These are phyloP conservation scores for Haematococcus lacustris DNA, from an alignment of 139 green algal species.

Conservation along the genomic window DNA sequence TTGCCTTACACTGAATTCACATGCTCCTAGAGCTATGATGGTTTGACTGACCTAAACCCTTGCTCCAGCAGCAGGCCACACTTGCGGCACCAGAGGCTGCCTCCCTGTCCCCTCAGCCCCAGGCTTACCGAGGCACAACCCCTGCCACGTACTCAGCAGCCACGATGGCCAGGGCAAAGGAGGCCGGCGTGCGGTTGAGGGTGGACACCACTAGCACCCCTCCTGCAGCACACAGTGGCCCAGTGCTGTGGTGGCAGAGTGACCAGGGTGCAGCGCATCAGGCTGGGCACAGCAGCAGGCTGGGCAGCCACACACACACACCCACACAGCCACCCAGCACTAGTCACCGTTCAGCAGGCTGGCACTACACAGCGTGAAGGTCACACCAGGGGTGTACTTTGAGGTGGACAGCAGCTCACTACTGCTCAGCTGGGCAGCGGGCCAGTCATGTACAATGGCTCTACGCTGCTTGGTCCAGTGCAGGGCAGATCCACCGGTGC, in stretches of 20 bases:
- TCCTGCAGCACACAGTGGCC: constrained; percentile 24
- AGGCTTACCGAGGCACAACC: constrained; percentile 38
- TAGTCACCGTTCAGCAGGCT: too few relatives aligned
- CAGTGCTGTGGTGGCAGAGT: constrained; percentile 9
- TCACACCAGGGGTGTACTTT: too few relatives aligned
- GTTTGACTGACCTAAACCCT: background rate
- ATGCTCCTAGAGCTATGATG: background rate
- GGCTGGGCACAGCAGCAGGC: too few relatives aligned
- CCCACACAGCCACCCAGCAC: too few relatives aligned
- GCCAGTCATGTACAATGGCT: too few relatives aligned
- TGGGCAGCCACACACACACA: too few relatives aligned
- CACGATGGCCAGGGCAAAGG: constrained; percentile 75
- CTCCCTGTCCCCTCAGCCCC: background rate
- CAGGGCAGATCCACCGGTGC: too few relatives aligned
- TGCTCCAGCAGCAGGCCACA: background rate
- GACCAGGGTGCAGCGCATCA: constrained; percentile 32
- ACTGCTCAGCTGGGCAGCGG: too few relatives aligned
- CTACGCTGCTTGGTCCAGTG: too few relatives aligned
- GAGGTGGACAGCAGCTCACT: too few relatives aligned
- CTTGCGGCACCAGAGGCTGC: background rate
- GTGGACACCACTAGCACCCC: constrained; percentile 64
- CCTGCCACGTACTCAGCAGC: constrained; percentile 73
- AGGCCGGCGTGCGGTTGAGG: constrained; percentile 74
- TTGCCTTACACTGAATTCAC: too few relatives aligned
- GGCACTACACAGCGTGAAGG: too few relatives aligned